Evolutionary conservation across 768 basidiomycete genomes (phyloP).

Genomic region (Kwoniella botswanensis): DNA sequence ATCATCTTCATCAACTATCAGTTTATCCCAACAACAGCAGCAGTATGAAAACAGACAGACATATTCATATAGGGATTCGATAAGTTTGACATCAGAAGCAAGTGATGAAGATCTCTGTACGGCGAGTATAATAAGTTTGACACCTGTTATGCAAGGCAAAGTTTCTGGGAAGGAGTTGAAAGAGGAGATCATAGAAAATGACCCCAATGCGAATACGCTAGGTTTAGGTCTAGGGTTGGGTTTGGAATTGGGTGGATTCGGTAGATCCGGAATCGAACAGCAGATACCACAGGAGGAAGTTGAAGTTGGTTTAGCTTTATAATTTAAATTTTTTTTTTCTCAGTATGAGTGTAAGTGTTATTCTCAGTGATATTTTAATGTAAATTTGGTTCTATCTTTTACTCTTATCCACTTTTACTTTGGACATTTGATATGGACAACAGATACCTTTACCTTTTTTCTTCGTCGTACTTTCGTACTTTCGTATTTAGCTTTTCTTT

Average conservation of each 20-base stretch:
- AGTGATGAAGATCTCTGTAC: conserved; percentile 51
- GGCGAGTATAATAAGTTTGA: conserved; percentile 46
- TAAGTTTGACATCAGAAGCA: conserved; percentile 42
- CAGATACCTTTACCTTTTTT: background rate
- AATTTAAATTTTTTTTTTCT: background rate
- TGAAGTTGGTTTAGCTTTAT: conserved; percentile 36
- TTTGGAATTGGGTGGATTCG: conserved; percentile 1
- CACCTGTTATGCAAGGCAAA: conserved; percentile 31
- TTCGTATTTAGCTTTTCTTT: background rate
- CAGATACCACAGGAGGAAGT: conserved; percentile 10
- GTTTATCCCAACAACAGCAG: background rate
- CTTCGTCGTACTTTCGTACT: background rate
- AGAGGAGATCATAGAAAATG: conserved; percentile 22
- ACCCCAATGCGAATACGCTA: background rate
- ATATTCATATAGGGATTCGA: conserved; percentile 28
- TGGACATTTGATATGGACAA: background rate
- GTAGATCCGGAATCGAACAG: background rate
- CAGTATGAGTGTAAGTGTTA: background rate
- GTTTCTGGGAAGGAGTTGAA: conserved; percentile 21
- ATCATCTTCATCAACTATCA: conserved; percentile 23
- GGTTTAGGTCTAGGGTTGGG: conserved; percentile 17
- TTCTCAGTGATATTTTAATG: too few relatives aligned
- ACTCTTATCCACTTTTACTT: too few relatives aligned
- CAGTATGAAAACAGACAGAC: background rate
- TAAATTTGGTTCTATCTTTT: too few relatives aligned